Evolutionary conservation across 1,139 yeast genomes (phyloP).

Genomic region (Geotrichum citri-aurantii): DNA sequence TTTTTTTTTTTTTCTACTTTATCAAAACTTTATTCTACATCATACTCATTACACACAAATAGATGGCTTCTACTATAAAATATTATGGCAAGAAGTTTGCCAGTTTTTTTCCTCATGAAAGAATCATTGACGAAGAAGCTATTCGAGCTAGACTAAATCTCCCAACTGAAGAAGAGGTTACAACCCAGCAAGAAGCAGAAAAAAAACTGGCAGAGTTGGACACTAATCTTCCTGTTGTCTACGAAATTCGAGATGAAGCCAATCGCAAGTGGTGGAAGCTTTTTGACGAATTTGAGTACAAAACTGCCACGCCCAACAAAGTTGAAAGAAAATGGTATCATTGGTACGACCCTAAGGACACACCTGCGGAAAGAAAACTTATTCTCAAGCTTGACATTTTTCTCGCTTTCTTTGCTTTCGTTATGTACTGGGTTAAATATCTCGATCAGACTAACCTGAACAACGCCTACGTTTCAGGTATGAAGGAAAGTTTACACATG

Average conservation of each 20-base stretch:
- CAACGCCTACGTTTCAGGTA: constrained; percentile 65
- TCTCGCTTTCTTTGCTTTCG: constrained; percentile 53
- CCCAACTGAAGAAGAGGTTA: not conserved
- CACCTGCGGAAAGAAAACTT: constrained; percentile 49
- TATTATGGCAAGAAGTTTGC: not conserved
- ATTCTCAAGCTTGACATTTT: constrained; percentile 58
- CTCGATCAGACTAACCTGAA: constrained; percentile 52
- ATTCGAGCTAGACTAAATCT: not conserved
- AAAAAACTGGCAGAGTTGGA: not conserved
- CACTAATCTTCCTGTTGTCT: not conserved
- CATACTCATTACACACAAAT: too few species aligned
- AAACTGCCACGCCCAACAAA: constrained; percentile 25
- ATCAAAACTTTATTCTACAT: not conserved
- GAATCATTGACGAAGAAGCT: constrained; percentile 13
- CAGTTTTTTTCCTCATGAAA: constrained; percentile 8
- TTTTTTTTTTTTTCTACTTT: not conserved
- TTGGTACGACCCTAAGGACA: constrained; percentile 57
- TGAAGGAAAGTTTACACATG: constrained; percentile 55
- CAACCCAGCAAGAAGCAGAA: not conserved
- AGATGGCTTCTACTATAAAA: not conserved
- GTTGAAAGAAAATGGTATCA: constrained; percentile 42
- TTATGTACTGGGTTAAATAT: constrained; percentile 68
- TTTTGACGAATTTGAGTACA: constrained; percentile 55
- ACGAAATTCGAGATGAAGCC: constrained; percentile 41
- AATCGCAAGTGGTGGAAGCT: constrained; percentile 58